phyloP scores from a whole-genome alignment of 306 rosid species.

The Morella rubra region DNA sequence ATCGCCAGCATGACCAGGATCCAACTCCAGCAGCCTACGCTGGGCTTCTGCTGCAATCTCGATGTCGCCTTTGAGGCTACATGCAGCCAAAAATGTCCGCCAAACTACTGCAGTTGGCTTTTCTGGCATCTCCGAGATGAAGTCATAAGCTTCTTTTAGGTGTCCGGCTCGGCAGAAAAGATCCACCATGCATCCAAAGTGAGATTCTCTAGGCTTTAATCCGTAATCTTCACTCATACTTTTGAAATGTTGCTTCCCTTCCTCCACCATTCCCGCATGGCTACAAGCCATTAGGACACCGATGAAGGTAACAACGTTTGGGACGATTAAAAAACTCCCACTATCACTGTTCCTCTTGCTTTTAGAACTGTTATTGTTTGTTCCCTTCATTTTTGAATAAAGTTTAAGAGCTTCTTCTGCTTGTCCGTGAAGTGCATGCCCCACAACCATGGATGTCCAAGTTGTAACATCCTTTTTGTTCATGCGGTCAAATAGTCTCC shows the following conservation, averaged over 20 bases:
- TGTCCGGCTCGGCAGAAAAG: slow-evolving; percentile 58
- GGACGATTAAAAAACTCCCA: slow-evolving; percentile 16
- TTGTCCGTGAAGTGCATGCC: slow-evolving; percentile 64
- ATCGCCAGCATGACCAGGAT: slow-evolving; percentile 52
- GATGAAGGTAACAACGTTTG: slow-evolving; percentile 55
- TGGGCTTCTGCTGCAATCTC: slow-evolving; percentile 45
- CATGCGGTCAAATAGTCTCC: slow-evolving; percentile 51
- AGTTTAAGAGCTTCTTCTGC: slow-evolving; percentile 41
- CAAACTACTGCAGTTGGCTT: slow-evolving; percentile 45
- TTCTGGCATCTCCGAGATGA: slow-evolving; percentile 41
- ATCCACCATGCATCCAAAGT: slow-evolving; percentile 68
- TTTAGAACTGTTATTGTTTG: background rate
- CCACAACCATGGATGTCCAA: slow-evolving; percentile 70
- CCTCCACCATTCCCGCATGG: slow-evolving; percentile 62
- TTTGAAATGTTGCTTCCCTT: slow-evolving; percentile 54
- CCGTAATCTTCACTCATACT: slow-evolving; percentile 52
- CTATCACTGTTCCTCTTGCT: slow-evolving; percentile 13
- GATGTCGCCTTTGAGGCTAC: slow-evolving; percentile 48
- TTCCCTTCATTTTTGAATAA: slow-evolving; percentile 28
- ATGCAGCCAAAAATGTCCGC: slow-evolving; percentile 59
- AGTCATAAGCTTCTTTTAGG: slow-evolving; percentile 49
- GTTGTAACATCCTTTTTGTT: slow-evolving; percentile 51
- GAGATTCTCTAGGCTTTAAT: slow-evolving; percentile 53
- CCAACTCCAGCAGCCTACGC: slow-evolving; percentile 43
- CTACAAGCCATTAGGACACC: slow-evolving; percentile 80